Evolutionary conservation across 2,329 filamentous ascomycete species (phyloP).

Genomic region (Cordyceps cicadae): DNA sequence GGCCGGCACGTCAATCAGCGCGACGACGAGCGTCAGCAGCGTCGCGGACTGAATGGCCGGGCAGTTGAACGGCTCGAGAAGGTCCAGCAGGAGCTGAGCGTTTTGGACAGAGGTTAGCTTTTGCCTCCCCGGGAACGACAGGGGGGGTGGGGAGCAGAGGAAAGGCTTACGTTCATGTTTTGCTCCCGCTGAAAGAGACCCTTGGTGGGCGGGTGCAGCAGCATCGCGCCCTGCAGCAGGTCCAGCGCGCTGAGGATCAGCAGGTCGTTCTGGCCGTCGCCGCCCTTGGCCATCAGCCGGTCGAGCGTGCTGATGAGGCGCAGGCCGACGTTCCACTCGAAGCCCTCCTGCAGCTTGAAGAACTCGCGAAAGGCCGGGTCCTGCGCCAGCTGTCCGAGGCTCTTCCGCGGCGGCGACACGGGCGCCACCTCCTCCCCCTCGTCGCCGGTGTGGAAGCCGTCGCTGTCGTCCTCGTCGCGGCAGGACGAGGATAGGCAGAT

Average conservation of each 20-base stretch:
- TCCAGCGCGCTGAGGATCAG: slow-evolving; percentile 84
- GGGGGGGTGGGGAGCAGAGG: neutral
- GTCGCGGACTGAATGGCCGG: slow-evolving; percentile 86
- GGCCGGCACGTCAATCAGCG: slow-evolving; percentile 73
- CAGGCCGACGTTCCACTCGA: slow-evolving; percentile 94
- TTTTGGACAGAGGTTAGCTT: neutral
- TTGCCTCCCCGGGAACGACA: neutral
- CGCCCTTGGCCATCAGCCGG: slow-evolving; percentile 72
- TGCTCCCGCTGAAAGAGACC: slow-evolving; percentile 79
- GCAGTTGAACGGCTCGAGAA: slow-evolving; percentile 86
- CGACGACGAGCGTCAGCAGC: slow-evolving; percentile 80
- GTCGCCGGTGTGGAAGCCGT: slow-evolving; percentile 13
- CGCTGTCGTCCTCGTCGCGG: neutral
- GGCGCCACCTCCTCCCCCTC: slow-evolving; percentile 17
- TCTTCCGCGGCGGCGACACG: slow-evolving; percentile 41
- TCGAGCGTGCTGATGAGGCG: slow-evolving; percentile 80
- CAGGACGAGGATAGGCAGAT: slow-evolving; percentile 66
- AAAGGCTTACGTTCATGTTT: slow-evolving; percentile 72
- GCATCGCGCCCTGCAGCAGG: slow-evolving; percentile 76
- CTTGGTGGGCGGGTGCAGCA: slow-evolving; percentile 86
- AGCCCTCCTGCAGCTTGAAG: slow-evolving; percentile 92
- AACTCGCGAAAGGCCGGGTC: slow-evolving; percentile 93
- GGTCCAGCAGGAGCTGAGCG: slow-evolving; percentile 71
- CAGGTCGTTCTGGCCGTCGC: slow-evolving; percentile 75
- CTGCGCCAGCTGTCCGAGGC: slow-evolving; percentile 59